These are phyloP conservation scores for Cladosporium sp. DNA, from an alignment of 2,329 filamentous ascomycete genomes.

Conservation along the genomic window DNA sequence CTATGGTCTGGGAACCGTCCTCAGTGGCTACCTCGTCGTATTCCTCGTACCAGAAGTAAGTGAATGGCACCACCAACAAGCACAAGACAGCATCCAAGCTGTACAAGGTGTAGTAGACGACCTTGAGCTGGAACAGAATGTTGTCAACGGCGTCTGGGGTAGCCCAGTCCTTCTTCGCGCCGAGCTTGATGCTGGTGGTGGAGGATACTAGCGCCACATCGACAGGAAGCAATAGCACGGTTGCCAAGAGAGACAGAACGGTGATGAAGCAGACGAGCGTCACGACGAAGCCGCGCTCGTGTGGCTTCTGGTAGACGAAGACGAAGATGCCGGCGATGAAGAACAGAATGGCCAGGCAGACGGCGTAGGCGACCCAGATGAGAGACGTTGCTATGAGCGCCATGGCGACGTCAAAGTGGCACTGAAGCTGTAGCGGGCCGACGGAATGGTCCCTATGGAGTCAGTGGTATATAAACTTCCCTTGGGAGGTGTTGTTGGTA, in stretches of 20 bases:
- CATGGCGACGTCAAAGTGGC: constrained; percentile 38
- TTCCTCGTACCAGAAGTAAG: constrained; percentile 98
- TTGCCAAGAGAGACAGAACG: constrained; percentile 81
- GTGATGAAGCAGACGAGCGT: constrained; percentile 82
- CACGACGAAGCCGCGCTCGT: constrained; percentile 77
- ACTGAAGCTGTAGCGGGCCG: constrained; percentile 1
- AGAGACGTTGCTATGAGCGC: constrained; percentile 77
- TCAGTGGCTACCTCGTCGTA: constrained; percentile 88
- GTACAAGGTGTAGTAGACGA: constrained; percentile 91
- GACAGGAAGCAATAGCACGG: constrained; percentile 85
- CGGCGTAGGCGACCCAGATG: constrained; percentile 91
- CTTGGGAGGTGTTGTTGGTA: background rate
- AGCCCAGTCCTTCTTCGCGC: constrained; percentile 91
- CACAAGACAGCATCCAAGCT: constrained; percentile 87
- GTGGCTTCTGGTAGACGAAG: constrained; percentile 83
- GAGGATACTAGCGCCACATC: constrained; percentile 93
- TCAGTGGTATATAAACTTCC: background rate
- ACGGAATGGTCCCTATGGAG: background rate
- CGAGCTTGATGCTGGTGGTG: constrained; percentile 69
- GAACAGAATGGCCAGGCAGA: constrained; percentile 72
- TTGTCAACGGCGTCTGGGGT: constrained; percentile 72
- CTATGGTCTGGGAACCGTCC: constrained; percentile 66
- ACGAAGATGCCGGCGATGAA: constrained; percentile 77
- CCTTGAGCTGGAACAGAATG: constrained; percentile 74
- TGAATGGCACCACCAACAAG: constrained; percentile 83